Percentiles rank a stretch among this genome's conserved stretches.
These are phyloP conservation scores for Jasminum sambac DNA, from an alignment of 257 asterid genomes.

Conservation along the genomic window DNA sequence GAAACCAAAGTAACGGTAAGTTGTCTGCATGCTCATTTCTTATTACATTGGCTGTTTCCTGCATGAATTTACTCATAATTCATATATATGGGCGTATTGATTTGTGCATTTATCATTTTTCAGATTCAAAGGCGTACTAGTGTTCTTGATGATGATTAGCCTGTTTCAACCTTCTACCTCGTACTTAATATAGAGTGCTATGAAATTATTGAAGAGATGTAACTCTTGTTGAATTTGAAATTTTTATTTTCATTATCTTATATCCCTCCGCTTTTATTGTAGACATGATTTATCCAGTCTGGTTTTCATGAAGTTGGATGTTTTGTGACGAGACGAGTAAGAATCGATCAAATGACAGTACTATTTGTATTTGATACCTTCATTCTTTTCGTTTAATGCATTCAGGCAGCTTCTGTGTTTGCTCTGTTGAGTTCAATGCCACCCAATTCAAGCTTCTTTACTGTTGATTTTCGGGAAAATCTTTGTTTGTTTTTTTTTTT, in stretches of 20 bases:
- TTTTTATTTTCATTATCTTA: not conserved
- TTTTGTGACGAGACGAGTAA: not conserved
- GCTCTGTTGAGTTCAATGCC: not conserved
- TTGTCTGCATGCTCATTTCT: conserved; percentile 16
- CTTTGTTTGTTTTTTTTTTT: too few species aligned
- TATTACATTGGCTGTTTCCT: not conserved
- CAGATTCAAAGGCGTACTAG: conserved; percentile 87
- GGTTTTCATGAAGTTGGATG: conserved; percentile 1
- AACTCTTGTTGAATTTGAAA: not conserved
- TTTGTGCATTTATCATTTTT: conserved; percentile 13
- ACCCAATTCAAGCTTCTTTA: not conserved
- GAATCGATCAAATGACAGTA: not conserved
- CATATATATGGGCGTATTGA: not conserved
- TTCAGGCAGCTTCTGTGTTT: not conserved
- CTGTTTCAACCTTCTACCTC: conserved; percentile 11
- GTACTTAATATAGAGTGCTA: not conserved
- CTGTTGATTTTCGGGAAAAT: too few species aligned
- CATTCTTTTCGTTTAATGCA: not conserved
- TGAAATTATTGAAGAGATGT: not conserved
- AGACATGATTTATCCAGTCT: not conserved
- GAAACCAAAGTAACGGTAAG: conserved; percentile 97
- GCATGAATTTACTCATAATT: not conserved
- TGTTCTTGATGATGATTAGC: conserved; percentile 86
- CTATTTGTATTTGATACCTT: not conserved
- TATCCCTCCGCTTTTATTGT: not conserved